Evolutionary conservation across 2,329 filamentous ascomycete genomes (phyloP).

Genomic region (Trichoderma sp.): DNA sequence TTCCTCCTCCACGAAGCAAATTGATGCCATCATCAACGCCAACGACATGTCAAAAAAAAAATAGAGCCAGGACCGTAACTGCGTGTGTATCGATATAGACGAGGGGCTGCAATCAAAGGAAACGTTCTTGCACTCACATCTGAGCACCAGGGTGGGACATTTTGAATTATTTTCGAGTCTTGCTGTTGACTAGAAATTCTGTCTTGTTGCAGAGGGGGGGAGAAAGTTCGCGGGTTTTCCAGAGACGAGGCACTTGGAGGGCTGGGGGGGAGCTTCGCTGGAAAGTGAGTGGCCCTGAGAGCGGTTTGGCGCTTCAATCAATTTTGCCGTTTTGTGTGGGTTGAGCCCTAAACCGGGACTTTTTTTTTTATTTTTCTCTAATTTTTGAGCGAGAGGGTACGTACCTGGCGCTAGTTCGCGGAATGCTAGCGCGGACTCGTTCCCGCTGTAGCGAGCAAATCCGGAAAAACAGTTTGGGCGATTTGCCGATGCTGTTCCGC

Average conservation of each 20-base stretch:
- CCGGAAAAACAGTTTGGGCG: conserved; percentile 35
- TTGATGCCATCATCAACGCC: conserved; percentile 16
- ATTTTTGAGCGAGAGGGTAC: background rate
- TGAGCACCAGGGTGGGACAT: conserved; percentile 66
- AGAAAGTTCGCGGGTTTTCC: conserved; percentile 28
- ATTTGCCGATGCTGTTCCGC: conserved; percentile 21
- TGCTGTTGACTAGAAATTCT: conserved; percentile 34
- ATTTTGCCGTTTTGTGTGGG: conserved; percentile 36
- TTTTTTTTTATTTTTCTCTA: background rate
- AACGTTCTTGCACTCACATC: conserved; percentile 55
- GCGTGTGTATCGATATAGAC: conserved; percentile 19
- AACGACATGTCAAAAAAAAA: background rate
- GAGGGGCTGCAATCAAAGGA: conserved; percentile 19
- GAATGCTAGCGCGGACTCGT: background rate
- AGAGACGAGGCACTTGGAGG: conserved; percentile 21
- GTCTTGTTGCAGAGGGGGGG: conserved; percentile 29
- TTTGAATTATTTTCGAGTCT: conserved; percentile 46
- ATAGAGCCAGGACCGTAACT: background rate
- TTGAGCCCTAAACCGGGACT: conserved; percentile 38
- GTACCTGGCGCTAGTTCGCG: background rate
- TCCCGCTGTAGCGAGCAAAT: background rate
- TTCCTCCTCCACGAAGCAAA: background rate
- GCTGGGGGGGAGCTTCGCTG: conserved; percentile 15
- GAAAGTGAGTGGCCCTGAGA: conserved; percentile 21
- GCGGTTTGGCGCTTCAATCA: conserved; percentile 29